Evolutionary conservation across 1,284 basidiomycete species (phyloP).

Genomic region (Austropuccinia psidii): DNA sequence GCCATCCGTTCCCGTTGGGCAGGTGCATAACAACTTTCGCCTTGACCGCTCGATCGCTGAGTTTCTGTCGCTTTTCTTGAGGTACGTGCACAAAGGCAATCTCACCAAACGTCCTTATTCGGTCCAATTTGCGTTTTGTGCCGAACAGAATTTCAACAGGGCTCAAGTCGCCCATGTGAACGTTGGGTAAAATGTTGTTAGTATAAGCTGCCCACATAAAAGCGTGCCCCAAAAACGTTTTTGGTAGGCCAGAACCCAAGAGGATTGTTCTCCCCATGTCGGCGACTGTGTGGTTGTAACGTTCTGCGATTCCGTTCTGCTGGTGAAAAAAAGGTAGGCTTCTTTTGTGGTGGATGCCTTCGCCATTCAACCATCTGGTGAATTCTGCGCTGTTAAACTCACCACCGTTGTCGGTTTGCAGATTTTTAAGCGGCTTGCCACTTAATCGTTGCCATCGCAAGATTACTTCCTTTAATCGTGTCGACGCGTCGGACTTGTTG

Average conservation of each 20-base stretch:
- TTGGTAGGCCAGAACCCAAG: background rate
- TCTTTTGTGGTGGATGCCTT: constrained; percentile 16
- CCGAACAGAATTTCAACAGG: background rate
- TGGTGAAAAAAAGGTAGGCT: constrained; percentile 20
- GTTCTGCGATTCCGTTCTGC: constrained; percentile 37
- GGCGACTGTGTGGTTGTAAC: background rate
- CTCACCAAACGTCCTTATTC: constrained; percentile 4
- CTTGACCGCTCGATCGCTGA: too few relatives aligned
- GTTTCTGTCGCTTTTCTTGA: too few relatives aligned
- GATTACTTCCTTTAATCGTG: background rate
- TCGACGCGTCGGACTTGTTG: background rate
- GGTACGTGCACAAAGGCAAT: constrained; percentile 18
- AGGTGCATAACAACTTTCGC: too few relatives aligned
- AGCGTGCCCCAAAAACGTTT: constrained; percentile 6
- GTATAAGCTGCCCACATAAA: background rate
- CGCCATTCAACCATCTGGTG: background rate
- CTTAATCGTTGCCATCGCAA: background rate
- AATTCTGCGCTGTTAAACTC: background rate
- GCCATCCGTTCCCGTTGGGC: too few relatives aligned
- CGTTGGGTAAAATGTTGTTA: constrained; percentile 10
- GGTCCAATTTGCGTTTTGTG: background rate
- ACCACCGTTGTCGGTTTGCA: constrained; percentile 1
- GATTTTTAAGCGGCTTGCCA: background rate
- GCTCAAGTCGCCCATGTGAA: background rate
- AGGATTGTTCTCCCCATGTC: constrained; percentile 16